phyloP scores from a whole-genome alignment of 2,329 filamentous ascomycete species.

The Verticillium isaacii region DNA sequence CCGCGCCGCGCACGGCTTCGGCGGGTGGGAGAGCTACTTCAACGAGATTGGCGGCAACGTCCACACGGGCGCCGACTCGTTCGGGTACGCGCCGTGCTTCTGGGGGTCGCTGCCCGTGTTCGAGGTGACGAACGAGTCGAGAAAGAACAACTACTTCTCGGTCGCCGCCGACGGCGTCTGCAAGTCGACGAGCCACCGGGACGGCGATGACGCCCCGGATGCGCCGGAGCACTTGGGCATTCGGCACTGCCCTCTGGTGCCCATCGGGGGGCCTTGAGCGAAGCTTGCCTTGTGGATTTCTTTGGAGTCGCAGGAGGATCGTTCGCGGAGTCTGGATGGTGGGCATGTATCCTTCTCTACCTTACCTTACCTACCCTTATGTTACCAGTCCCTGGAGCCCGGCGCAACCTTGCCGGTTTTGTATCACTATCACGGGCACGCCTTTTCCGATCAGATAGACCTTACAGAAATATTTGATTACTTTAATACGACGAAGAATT shows the following conservation, averaged over 20 bases:
- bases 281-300: no score
- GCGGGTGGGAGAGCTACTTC: background rate
- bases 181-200: slow-evolving; percentile 6
- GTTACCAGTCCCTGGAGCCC: no score
- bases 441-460: no score
- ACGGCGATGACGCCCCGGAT: slow-evolving; percentile 54
- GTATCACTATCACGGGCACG: no score
- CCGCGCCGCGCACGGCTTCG: background rate
- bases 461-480: background rate
- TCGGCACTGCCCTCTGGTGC: slow-evolving; percentile 50
- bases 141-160: background rate
- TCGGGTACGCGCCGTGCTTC: background rate
- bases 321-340: no score
- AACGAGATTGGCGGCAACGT: background rate
- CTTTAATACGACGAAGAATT: no score
- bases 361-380: no score
- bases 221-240: slow-evolving; percentile 54
- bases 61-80: background rate
- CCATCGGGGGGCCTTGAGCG: background rate
- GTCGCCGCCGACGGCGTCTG: background rate
- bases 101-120: background rate
- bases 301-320: no score
- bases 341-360: no score
- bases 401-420: no score
- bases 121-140: background rate